Evolutionary conservation across 2,329 filamentous ascomycete species (phyloP), one percentile per base, ranked within the genome.

Genomic region (Sporothrix globosa): DNA sequence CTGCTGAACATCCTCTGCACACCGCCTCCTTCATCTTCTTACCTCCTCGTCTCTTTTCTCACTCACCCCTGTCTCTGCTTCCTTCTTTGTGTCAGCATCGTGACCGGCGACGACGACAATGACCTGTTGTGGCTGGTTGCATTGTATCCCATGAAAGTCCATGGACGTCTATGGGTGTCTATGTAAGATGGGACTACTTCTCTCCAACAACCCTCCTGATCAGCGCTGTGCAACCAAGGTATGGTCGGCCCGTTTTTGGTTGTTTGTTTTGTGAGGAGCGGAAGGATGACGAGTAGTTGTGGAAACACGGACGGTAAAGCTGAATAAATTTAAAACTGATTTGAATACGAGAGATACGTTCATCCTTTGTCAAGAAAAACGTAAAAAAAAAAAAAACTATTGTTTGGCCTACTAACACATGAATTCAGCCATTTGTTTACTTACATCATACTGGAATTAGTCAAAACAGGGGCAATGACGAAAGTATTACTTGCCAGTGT

Each of bases 21-120:
- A 61, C 39, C 34, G 56, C 56, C 56, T 44, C 44, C 19, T 61
- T 34, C 7, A 6, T 34, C 34, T 34, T 34, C 34, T 4, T 34
- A 34, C 5, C n/a, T 11, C 13, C n/a, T 44, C 13, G 34, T 19
- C 53, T 14, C 17, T 19, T 17, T 5, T 21, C 58, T 27, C 21
- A 21, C 39, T 27, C 39, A 46, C 58, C 39, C 58, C 58, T 63
- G 58, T 63, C 58, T 63, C 21, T 46, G 39, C n/a, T 63, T 46
- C 58, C 46, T 53, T 67, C 13, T 30, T 67, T 53, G 63, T 67
- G 48, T 41, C 21, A 14, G 63, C 63, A 67, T 67, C 48, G 63
- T 67, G 63, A 67, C 63, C 63, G 13, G 11, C 44, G 39, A 63
- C 21, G n/a, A 39, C 21, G 58, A 63, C 58, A 39, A 46, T 58